A percentile compares a stretch with the other conserved stretches of the same genome.
Evolutionary conservation across 2,329 filamentous ascomycete species (phyloP).

Genomic region (Fusarium irregulare): DNA sequence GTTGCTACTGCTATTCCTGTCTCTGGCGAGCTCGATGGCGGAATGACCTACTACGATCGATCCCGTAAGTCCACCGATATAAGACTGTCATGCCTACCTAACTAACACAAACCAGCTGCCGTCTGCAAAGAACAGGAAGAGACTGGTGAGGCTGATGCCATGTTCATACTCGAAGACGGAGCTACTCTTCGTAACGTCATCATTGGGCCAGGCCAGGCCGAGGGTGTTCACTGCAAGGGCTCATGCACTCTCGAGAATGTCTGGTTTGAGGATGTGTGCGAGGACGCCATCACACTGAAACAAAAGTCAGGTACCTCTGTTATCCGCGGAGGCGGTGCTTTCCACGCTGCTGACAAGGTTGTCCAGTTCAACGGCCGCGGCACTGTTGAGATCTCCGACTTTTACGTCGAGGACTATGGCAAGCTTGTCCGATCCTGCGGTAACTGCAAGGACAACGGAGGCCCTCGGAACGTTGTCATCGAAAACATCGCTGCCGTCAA

Average conservation of each 20-base stretch:
- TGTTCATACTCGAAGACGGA: conserved; percentile 64
- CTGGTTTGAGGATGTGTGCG: conserved; percentile 55
- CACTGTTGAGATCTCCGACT: conserved; percentile 49
- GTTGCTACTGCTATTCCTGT: conserved; percentile 38
- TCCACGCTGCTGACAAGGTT: conserved; percentile 55
- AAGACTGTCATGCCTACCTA: no score
- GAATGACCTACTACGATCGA: conserved; percentile 39
- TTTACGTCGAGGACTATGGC: conserved; percentile 53
- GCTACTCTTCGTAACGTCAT: conserved; percentile 65
- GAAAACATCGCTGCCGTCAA: conserved; percentile 37
- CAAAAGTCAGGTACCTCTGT: conserved; percentile 54
- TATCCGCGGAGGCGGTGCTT: conserved; percentile 57
- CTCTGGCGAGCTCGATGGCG: conserved; percentile 36
- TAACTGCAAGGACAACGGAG: conserved; percentile 39
- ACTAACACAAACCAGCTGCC: conserved; percentile 26
- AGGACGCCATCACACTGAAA: conserved; percentile 53
- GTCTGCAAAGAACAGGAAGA: conserved; percentile 47
- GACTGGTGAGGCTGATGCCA: conserved; percentile 50
- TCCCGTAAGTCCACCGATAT: conserved; percentile 24
- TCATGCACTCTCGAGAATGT: conserved; percentile 56
- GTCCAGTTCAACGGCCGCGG: conserved; percentile 58
- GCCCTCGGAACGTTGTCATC: conserved; percentile 35
- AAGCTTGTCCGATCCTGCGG: conserved; percentile 64
- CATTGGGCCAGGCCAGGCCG: conserved; percentile 61
- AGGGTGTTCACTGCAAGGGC: conserved; percentile 63